Evolutionary conservation across 2,329 filamentous ascomycete species (phyloP).

Genomic region (Hirsutella thompsonii): DNA sequence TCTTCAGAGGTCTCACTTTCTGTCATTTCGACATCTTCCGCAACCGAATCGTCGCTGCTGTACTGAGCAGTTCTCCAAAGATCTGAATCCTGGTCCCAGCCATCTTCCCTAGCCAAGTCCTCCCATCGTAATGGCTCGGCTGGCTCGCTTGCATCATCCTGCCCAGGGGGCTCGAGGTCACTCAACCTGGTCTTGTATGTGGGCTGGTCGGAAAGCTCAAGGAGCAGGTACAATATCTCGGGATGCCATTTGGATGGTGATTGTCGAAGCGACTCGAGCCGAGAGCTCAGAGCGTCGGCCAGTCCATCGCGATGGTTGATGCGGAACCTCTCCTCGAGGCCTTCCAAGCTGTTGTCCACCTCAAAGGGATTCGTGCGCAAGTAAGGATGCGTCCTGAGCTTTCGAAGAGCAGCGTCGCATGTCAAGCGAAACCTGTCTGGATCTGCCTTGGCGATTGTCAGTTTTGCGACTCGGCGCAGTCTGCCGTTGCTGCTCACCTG

Average conservation of each 20-base stretch:
- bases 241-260: slow-evolving; percentile 54
- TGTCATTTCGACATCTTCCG: slow-evolving; percentile 20
- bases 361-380: slow-evolving; percentile 66
- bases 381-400: slow-evolving; percentile 41
- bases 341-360: slow-evolving; percentile 49
- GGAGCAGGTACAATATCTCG: slow-evolving; percentile 64
- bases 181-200: slow-evolving; percentile 54
- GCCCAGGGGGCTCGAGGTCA: slow-evolving; percentile 42
- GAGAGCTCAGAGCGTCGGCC: slow-evolving; percentile 52
- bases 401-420: slow-evolving; percentile 36
- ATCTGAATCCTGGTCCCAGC: slow-evolving; percentile 51
- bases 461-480: background rate
- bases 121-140: slow-evolving; percentile 55
- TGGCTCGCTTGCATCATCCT: slow-evolving; percentile 27
- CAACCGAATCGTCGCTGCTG: slow-evolving; percentile 52
- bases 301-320: slow-evolving; percentile 69
- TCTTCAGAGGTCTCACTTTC: slow-evolving; percentile 25
- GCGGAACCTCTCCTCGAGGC: slow-evolving; percentile 76
- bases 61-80: slow-evolving; percentile 64
- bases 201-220: slow-evolving; percentile 73
- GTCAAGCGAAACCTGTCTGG: slow-evolving; percentile 26
- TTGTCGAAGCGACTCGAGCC: slow-evolving; percentile 45
- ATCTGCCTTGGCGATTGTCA: slow-evolving; percentile 10
- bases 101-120: slow-evolving; percentile 65
- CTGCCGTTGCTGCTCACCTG: slow-evolving; percentile 27